Evolutionary conservation across 2,329 filamentous ascomycete genomes (phyloP).

Genomic region (Fonsecaea nubica): DNA sequence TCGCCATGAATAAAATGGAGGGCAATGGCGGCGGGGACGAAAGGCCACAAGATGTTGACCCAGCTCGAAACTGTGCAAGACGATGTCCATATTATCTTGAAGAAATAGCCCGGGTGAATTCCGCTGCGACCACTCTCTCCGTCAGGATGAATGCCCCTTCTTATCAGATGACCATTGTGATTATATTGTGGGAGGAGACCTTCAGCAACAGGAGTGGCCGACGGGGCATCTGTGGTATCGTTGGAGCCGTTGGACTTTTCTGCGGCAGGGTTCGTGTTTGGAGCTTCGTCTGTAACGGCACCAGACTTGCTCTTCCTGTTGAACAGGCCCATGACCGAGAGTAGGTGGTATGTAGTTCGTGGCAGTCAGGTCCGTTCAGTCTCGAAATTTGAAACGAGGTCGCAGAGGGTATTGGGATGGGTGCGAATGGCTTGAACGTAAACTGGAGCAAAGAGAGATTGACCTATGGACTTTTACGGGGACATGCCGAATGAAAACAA

Average conservation of each 20-base stretch:
- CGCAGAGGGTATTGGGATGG: background rate
- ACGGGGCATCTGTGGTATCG: constrained; percentile 8
- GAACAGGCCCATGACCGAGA: constrained; percentile 36
- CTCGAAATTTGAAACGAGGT: background rate
- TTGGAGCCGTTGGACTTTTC: constrained; percentile 30
- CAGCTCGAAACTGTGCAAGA: constrained; percentile 67
- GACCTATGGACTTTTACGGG: background rate
- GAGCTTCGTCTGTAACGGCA: background rate
- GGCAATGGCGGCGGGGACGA: constrained; percentile 75
- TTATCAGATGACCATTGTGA: constrained; percentile 43
- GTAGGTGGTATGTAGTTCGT: constrained; percentile 11
- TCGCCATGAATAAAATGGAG: constrained; percentile 64
- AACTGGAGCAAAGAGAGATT: background rate
- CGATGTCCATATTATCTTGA: constrained; percentile 69
- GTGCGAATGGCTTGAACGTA: background rate
- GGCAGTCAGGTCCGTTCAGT: background rate
- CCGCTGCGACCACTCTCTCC: constrained; percentile 74
- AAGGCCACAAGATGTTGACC: constrained; percentile 76
- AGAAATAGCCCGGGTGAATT: constrained; percentile 68
- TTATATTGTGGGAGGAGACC: constrained; percentile 34
- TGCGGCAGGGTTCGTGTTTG: constrained; percentile 1
- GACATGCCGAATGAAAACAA: background rate
- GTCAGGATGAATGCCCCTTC: constrained; percentile 52
- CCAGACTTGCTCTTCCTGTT: constrained; percentile 26
- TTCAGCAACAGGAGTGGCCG: constrained; percentile 14